Conservation (phyloP, 2,329 filamentous ascomycete genomes). For the Zelopaecilomyces penicillatus region DNA sequence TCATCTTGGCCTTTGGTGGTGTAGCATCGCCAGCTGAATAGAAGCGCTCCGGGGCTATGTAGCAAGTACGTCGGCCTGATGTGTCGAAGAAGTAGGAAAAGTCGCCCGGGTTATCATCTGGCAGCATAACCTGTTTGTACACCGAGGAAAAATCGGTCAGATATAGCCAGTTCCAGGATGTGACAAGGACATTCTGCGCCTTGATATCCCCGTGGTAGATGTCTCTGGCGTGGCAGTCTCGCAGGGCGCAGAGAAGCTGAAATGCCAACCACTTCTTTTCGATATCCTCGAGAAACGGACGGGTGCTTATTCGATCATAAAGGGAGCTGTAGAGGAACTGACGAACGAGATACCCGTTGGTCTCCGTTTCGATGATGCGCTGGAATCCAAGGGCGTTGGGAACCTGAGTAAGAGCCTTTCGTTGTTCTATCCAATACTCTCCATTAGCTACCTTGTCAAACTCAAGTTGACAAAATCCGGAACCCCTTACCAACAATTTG, state of each 20-base stretch:
- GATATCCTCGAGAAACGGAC: slow-evolving; percentile 92
- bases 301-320: slow-evolving; percentile 92
- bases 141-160: slow-evolving; percentile 93
- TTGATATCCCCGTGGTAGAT: slow-evolving; percentile 98
- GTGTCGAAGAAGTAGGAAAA: slow-evolving; percentile 98
- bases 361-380: slow-evolving; percentile 82
- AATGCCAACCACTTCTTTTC: slow-evolving; percentile 99
- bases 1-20: slow-evolving; percentile 51
- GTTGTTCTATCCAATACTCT: slow-evolving; percentile 51
- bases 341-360: slow-evolving; percentile 84
- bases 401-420: slow-evolving; percentile 68
- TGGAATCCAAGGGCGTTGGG: slow-evolving; percentile 90
- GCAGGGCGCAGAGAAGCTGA: slow-evolving; percentile 82
- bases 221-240: slow-evolving; percentile 82
- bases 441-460: slow-evolving; percentile 2
- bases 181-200: slow-evolving; percentile 92
- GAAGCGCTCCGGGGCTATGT: slow-evolving; percentile 90
- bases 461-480: not conserved
- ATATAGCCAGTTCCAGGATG: slow-evolving; percentile 99
- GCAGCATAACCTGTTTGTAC: slow-evolving; percentile 88
- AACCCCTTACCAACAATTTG: slow-evolving; percentile 58
- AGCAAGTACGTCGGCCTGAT: slow-evolving; percentile 84
- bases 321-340: slow-evolving; percentile 95
- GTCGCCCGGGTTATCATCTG: slow-evolving; percentile 92
- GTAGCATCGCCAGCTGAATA: slow-evolving; percentile 60